Base-by-base conservation (phyloP, 441 rosid genomes). In the Gossypium schwendimanii region DNA sequence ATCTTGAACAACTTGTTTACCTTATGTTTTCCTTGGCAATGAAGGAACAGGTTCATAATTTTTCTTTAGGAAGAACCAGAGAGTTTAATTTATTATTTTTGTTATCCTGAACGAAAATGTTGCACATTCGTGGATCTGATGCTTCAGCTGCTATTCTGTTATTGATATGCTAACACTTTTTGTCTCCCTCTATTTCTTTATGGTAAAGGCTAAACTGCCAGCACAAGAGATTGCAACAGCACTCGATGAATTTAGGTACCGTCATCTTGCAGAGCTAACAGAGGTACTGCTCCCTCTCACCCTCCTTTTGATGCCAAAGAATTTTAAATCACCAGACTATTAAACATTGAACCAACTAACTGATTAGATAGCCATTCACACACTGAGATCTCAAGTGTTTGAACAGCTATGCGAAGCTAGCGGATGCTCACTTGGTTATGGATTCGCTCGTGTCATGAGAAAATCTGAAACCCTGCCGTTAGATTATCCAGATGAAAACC, bases 371-470 rank as follows among this genome's bases (percentile, higher is more conserved):
- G 44, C 44, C 14, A 63, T 6, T 50, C 50, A 28, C 28, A 14
- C 74, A 0, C 44, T 58, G 63, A 31, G 41, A 1, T 49, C 23
- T 6, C 14, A 26, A 71, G 21, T 50, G 2, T 69, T 15, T 50
- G 17, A 87, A 84, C 94, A 94, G 98, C 85, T 92, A 49, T 85
- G 89, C 68, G 85, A 94, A 85, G 77, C 92, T 26, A 94, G 85
- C 21, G 98, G 98, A 73, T 92, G 93, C 75, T 92, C 97, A 24
- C 93, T 87, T 57, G 97, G 98, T 10, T 94, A 92, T 67, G 98
- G 98, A 72, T 92, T 80, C 84, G 86, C 97, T 8, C 81, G 96
- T 45, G 75, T 84, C 21, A 77, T 75, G 81, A 84, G 65, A 59
- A 91, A 87, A 80, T 82, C 97, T 52, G 91, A 88, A 78, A 18